Evolutionary conservation across 306 rosid genomes (phyloP).

Genomic region (Canavalia gladiata): DNA sequence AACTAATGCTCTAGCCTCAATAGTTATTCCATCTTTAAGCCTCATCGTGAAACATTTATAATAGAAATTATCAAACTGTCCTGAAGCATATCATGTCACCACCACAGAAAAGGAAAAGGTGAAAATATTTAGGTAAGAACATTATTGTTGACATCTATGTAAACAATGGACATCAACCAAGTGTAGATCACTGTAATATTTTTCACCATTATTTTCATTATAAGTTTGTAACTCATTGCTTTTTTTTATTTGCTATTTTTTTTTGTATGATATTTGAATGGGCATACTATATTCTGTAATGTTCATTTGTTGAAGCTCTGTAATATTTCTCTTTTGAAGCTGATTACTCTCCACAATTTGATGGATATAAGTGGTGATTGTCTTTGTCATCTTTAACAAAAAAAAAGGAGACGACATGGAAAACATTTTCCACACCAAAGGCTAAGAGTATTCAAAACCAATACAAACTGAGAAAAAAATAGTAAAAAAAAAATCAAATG

Average conservation of each 20-base stretch:
- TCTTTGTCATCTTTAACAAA: background rate
- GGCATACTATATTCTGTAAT: too few relatives aligned
- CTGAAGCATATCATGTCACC: conserved; percentile 1
- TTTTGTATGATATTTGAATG: too few relatives aligned
- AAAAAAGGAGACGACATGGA: background rate
- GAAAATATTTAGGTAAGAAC: background rate
- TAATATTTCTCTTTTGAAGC: too few relatives aligned
- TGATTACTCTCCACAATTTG: too few relatives aligned
- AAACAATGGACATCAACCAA: conserved; percentile 29
- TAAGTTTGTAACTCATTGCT: background rate
- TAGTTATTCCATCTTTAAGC: background rate
- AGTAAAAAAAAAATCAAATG: background rate
- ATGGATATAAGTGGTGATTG: too few relatives aligned
- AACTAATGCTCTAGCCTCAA: background rate
- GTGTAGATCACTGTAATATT: conserved; percentile 15
- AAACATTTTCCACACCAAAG: background rate
- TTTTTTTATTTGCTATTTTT: too few relatives aligned
- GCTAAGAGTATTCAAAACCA: background rate
- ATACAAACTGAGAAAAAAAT: background rate
- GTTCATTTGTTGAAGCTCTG: too few relatives aligned
- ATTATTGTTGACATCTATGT: conserved; percentile 8
- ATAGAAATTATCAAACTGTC: background rate
- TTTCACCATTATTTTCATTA: background rate
- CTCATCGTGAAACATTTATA: conserved; percentile 9
- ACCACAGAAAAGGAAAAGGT: conserved; percentile 17